phyloP scores from a whole-genome alignment of 345 rosid species.

The Brassica juncea region DNA sequence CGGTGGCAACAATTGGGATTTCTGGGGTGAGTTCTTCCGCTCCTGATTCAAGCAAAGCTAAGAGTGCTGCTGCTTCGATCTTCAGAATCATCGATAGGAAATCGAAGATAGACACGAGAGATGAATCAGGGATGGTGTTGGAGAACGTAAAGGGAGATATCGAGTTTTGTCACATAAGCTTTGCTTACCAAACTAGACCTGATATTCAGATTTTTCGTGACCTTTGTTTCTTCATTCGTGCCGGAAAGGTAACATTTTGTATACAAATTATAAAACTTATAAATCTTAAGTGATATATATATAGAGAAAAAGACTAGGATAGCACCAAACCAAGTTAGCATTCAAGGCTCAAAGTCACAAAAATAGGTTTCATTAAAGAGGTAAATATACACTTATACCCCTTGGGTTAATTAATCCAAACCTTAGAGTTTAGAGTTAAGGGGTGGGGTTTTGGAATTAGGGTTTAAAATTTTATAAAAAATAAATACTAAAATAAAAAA shows the following conservation, averaged over 20 bases:
- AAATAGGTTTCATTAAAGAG: too few species aligned
- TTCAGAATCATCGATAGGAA: not conserved
- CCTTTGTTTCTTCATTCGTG: constrained; percentile 48
- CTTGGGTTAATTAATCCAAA: too few species aligned
- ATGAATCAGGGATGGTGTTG: not conserved
- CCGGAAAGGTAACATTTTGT: constrained; percentile 50
- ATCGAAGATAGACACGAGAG: not conserved
- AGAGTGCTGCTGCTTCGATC: not conserved
- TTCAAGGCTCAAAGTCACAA: too few species aligned
- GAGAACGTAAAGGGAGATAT: not conserved
- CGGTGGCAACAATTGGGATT: constrained; percentile 49
- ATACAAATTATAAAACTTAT: not conserved
- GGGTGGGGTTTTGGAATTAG: too few species aligned
- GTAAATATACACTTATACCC: too few species aligned
- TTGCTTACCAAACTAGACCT: constrained; percentile 62
- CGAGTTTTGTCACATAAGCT: constrained; percentile 39
- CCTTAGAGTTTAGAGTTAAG: too few species aligned
- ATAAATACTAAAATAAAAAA: too few species aligned
- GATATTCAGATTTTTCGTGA: constrained; percentile 58
- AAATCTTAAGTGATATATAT: not conserved
- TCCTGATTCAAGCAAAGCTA: not conserved
- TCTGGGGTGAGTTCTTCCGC: constrained; percentile 53
- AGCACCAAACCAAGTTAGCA: too few species aligned
- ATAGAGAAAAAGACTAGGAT: too few species aligned
- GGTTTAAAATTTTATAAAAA: too few species aligned